Evolutionary conservation across 2,329 filamentous ascomycete genomes (phyloP).

Genomic region (Colletotrichum lindemuthianum): DNA sequence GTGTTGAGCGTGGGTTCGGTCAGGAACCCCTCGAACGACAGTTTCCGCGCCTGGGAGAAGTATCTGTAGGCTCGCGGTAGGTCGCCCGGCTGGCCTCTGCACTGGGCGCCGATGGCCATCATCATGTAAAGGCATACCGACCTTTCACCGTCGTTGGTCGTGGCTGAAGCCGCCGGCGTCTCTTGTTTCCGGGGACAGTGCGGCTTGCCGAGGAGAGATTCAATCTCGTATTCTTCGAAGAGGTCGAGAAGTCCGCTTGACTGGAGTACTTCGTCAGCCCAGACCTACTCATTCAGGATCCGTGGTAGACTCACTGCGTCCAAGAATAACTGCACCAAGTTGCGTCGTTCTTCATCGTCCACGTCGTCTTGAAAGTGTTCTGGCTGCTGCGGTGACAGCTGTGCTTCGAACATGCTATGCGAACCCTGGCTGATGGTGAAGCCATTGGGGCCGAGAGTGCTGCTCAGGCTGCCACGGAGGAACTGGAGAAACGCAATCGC

Average conservation of each 20-base stretch:
- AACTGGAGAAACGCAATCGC: conserved; percentile 67
- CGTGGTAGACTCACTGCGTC: conserved; percentile 10
- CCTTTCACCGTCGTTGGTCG: neutral
- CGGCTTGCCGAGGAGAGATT: neutral
- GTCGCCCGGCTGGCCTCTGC: conserved; percentile 30
- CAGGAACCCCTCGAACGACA: conserved; percentile 61
- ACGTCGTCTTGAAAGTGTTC: conserved; percentile 10
- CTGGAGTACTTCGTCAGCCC: conserved; percentile 31
- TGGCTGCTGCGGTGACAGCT: conserved; percentile 35
- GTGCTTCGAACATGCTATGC: conserved; percentile 64
- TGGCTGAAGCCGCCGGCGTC: neutral
- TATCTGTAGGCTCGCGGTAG: conserved; percentile 43
- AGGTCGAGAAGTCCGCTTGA: conserved; percentile 48
- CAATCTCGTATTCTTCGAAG: conserved; percentile 37
- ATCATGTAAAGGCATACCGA: conserved; percentile 49
- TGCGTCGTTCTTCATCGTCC: neutral
- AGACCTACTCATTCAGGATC: too few species aligned
- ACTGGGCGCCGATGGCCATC: conserved; percentile 64
- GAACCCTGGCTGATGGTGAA: conserved; percentile 62
- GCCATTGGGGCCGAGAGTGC: conserved; percentile 62
- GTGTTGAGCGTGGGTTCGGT: conserved; percentile 64
- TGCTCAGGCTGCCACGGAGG: conserved; percentile 56
- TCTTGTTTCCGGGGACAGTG: neutral
- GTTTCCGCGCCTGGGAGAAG: conserved; percentile 58
- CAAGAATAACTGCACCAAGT: conserved; percentile 4